Percentiles rank a stretch among this genome's conserved stretches.
Evolutionary conservation across 495 filamentous ascomycete species (phyloP).

Genomic region (Choiromyces venosus): DNA sequence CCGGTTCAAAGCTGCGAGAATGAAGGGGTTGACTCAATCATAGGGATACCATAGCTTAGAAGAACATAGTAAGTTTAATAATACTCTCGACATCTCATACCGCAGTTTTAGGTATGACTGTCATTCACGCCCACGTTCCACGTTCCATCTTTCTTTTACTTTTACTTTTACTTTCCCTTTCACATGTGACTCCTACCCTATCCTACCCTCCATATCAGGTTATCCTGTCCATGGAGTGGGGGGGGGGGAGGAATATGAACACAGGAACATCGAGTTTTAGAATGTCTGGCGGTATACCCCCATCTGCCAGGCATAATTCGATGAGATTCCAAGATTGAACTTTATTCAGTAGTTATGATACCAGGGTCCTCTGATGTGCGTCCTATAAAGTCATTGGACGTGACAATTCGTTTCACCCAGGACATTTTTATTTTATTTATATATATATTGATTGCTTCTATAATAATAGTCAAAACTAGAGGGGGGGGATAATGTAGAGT

Average conservation of each 20-base stretch:
- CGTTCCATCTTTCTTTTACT: not conserved
- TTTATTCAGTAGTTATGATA: constrained; percentile 20
- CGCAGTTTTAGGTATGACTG: not conserved
- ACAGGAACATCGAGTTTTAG: constrained; percentile 18
- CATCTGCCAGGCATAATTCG: constrained; percentile 30
- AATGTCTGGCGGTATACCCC: constrained; percentile 29
- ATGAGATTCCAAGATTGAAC: constrained; percentile 34
- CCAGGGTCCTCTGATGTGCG: constrained; percentile 37
- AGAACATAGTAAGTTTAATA: not conserved
- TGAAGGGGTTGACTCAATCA: constrained; percentile 43
- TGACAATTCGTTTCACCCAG: constrained; percentile 38
- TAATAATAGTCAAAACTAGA: not conserved
- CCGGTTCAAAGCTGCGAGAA: constrained; percentile 79
- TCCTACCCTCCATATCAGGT: not conserved
- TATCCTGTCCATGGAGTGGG: not conserved
- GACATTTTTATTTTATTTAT: constrained; percentile 19
- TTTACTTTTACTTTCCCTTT: not conserved
- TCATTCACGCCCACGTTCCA: not conserved
- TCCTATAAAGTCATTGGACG: constrained; percentile 27
- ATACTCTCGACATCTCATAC: not conserved
- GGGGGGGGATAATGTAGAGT: not conserved
- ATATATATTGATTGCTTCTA: not conserved
- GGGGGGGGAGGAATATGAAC: not conserved
- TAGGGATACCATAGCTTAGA: constrained; percentile 7
- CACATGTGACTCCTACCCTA: not conserved